Conservation (phyloP, 768 basidiomycete species). For the Phlegmacium glaucopus region DNA sequence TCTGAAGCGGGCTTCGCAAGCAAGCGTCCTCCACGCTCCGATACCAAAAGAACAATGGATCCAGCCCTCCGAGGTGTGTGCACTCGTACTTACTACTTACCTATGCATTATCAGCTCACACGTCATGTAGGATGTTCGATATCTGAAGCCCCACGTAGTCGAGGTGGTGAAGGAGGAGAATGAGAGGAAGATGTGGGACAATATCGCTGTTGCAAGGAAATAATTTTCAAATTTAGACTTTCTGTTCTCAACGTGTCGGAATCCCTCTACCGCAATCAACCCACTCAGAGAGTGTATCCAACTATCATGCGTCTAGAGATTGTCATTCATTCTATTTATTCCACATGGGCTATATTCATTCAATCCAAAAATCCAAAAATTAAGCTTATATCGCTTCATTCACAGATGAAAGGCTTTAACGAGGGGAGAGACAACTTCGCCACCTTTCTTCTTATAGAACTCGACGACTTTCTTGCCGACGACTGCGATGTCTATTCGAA, state of each 20-base stretch:
- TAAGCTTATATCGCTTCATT: not conserved
- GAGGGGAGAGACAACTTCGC: constrained; percentile 68
- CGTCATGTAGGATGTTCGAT: constrained; percentile 73
- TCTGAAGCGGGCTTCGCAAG: constrained; percentile 79
- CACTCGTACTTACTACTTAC: not conserved
- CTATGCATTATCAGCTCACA: not conserved
- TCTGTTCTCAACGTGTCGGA: too few species aligned
- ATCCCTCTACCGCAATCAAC: not conserved
- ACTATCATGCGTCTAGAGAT: not conserved
- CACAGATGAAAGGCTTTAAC: constrained; percentile 57
- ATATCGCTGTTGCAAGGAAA: constrained; percentile 64
- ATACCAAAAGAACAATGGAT: constrained; percentile 84
- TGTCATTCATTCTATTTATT: not conserved
- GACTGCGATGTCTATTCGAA: constrained; percentile 60
- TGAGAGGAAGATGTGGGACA: constrained; percentile 84
- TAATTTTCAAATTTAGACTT: constrained; percentile 30
- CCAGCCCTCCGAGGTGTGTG: constrained; percentile 64
- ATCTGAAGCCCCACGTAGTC: constrained; percentile 76
- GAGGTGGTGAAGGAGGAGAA: constrained; percentile 70
- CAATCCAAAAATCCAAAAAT: not conserved
- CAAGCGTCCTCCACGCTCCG: constrained; percentile 72
- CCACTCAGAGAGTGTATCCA: not conserved
- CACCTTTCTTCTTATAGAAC: constrained; percentile 83
- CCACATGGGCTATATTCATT: not conserved
- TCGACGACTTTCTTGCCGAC: constrained; percentile 83